phyloP scores from a whole-genome alignment of 2,329 filamentous ascomycete genomes.

The Verticillium dahliae region DNA sequence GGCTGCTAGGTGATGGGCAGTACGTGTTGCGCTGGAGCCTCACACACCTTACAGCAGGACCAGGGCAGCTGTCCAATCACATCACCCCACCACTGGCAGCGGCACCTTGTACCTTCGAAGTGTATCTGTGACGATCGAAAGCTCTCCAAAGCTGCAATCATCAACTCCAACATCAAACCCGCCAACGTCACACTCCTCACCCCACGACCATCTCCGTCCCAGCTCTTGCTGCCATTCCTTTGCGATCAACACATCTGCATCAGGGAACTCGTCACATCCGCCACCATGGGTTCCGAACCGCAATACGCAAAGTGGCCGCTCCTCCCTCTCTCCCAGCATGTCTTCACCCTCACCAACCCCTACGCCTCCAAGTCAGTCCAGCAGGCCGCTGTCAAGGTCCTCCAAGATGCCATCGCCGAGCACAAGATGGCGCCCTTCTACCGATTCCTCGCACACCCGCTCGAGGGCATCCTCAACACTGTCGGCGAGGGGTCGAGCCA shows the following conservation, averaged over 20 bases:
- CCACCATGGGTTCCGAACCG: slow-evolving; percentile 69
- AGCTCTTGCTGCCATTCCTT: slow-evolving; percentile 6
- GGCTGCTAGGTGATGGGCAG: not conserved
- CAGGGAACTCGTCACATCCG: slow-evolving; percentile 3
- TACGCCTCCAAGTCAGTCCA: slow-evolving; percentile 61
- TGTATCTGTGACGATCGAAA: not conserved
- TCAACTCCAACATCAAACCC: not conserved
- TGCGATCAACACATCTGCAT: not conserved
- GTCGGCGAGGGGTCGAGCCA: slow-evolving; percentile 56
- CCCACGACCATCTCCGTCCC: slow-evolving; percentile 2
- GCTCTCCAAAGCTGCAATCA: not conserved
- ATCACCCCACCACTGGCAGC: not conserved
- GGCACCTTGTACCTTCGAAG: not conserved
- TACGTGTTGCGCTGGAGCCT: slow-evolving; percentile 14
- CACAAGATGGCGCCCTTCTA: slow-evolving; percentile 87
- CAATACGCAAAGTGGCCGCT: slow-evolving; percentile 82
- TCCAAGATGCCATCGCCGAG: slow-evolving; percentile 77
- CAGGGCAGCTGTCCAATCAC: not conserved
- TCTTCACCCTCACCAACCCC: slow-evolving; percentile 80
- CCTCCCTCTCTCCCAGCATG: slow-evolving; percentile 74
- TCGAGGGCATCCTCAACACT: slow-evolving; percentile 74
- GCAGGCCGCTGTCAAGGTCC: slow-evolving; percentile 62
- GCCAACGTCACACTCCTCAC: not conserved
- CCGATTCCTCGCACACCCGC: slow-evolving; percentile 74
- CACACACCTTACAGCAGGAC: slow-evolving; percentile 3